Evolutionary conservation across 2,329 filamentous ascomycete genomes (phyloP), one percentile per base, ranked within the genome.

Genomic region (Neofusicoccum sp.): DNA sequence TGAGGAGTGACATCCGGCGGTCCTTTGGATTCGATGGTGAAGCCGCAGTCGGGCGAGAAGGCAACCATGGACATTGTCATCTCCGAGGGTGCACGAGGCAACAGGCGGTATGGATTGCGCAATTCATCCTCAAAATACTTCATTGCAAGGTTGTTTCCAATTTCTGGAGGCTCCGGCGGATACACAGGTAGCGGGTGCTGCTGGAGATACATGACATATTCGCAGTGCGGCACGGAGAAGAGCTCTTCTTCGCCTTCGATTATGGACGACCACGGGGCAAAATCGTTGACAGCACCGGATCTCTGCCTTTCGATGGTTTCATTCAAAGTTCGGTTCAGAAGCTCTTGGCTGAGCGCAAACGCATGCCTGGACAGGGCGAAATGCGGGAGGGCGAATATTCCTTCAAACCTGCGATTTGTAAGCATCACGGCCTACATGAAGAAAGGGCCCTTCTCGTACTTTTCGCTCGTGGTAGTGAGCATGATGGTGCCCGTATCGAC

Each of bases 391-490:
- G 89, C 90, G 74, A 96, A 96, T 62, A 98, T 89, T 47, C 95
- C 93, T n/a, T 89, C 87, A 71, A 95, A 84, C 45, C 77, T 76
- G 52, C 8, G 31, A n/a, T 22, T 36, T 9, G 31, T 54, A 31
- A 60, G 44, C 48, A 11, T 5, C 12, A 37, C 34, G 11, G 14
- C 16, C 39, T 37, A 8, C 43, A 3, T n/a, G 29, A 39, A 37
- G 41, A 37, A 36, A 16, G 54, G n/a, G 33, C 39, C 31, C 14
- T 31, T 29, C 37, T 14, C 62, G 64, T 66, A 95, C 79, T 96
- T 97, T 72, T 97, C 91, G 75, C 93, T 97, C 52, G 93, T 94
- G 0, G 94, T 97, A 1, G 90, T 91, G 73, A 98, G 80, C 39
- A 98, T 80, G 56, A 95, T 86, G 12, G 87, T 85, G 1, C 95